Conservation (phyloP, 2,329 filamentous ascomycete genomes). For the Didymella pomorum region DNA sequence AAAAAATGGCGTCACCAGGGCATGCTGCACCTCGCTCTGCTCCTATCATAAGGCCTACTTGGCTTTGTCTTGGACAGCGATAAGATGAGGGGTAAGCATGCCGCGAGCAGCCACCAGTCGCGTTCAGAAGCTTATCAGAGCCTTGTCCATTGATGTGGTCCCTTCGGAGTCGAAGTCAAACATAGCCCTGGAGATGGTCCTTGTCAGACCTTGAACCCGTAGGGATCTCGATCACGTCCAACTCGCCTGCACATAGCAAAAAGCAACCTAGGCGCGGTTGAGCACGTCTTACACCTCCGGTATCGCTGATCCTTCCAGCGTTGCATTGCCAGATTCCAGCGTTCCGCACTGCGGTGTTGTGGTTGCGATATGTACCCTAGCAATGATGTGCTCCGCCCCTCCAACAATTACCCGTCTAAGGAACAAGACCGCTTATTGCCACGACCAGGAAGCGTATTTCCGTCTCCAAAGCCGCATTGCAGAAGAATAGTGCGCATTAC, state of each 20-base stretch:
- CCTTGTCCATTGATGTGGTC: background rate
- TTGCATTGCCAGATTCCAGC: constrained; percentile 1
- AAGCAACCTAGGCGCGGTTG: no score
- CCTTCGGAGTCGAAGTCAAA: no score
- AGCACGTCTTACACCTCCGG: background rate
- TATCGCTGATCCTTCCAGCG: background rate
- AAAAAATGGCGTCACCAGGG: no score
- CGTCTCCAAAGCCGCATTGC: constrained; percentile 1
- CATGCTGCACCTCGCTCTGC: background rate
- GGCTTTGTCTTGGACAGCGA: constrained; percentile 1
- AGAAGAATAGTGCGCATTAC: constrained; percentile 14
- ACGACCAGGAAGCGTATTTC: constrained; percentile 5
- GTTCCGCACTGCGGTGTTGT: background rate
- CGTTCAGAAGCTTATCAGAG: background rate
- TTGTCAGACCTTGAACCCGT: no score
- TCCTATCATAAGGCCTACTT: background rate
- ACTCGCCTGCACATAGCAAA: no score
- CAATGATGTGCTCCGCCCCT: constrained; percentile 16
- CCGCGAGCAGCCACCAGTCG: background rate
- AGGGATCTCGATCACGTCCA: no score
- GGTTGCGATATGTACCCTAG: constrained; percentile 15
- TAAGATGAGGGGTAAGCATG: constrained; percentile 5
- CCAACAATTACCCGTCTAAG: constrained; percentile 1
- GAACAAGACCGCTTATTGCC: constrained; percentile 5
- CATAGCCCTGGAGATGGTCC: no score